Evolutionary conservation across 148 eudicot genomes (phyloP).

Genomic region (Nyssa sinensis): DNA sequence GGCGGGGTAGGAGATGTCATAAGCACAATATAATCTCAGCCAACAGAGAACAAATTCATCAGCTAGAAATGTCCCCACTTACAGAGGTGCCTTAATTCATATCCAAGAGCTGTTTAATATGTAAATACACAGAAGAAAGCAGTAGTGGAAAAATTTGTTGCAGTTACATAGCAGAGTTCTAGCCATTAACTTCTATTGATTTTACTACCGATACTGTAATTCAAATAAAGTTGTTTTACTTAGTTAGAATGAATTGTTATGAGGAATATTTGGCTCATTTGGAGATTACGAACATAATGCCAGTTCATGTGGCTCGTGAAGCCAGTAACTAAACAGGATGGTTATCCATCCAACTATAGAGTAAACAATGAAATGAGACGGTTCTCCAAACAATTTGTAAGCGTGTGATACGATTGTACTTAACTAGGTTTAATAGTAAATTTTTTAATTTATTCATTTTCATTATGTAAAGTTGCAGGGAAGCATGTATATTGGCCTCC

Average conservation of each 20-base stretch:
- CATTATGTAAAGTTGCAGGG: not conserved
- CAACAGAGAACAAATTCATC: not conserved
- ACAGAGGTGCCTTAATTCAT: not conserved
- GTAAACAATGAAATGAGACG: not conserved
- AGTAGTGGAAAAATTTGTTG: not conserved
- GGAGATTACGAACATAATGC: not conserved
- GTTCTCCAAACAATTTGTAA: not conserved
- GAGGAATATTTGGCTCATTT: not conserved
- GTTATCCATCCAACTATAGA: constrained; percentile 1
- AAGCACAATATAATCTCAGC: not conserved
- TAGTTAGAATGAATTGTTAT: not conserved
- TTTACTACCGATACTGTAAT: not conserved
- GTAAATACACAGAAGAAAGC: not conserved
- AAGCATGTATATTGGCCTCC: not conserved
- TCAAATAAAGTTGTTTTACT: not conserved
- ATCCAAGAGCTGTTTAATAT: not conserved
- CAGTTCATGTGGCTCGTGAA: not conserved
- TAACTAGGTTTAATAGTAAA: not conserved
- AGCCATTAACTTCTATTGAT: not conserved
- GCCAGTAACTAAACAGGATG: not conserved
- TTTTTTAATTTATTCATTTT: not conserved
- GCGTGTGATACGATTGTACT: not conserved
- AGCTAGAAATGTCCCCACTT: not conserved
- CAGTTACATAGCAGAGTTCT: not conserved
- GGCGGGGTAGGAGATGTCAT: not conserved